phyloP scores from a whole-genome alignment of 2,329 filamentous ascomycete species.

The Colletotrichum tanaceti region DNA sequence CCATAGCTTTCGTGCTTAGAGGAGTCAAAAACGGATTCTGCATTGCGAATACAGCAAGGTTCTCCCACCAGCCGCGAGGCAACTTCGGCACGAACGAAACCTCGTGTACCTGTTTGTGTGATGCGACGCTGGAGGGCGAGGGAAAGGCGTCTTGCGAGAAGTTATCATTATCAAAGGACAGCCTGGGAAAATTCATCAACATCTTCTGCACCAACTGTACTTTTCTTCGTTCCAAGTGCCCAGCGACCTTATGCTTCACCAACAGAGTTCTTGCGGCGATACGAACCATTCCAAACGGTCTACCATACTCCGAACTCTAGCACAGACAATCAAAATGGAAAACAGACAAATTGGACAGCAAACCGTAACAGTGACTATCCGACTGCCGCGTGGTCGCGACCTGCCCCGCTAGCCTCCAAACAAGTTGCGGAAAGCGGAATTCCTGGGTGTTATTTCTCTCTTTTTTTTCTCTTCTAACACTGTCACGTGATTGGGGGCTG shows the following conservation, averaged over 20 bases:
- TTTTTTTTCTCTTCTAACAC: too few species aligned
- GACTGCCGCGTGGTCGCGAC: neutral
- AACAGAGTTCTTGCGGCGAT: neutral
- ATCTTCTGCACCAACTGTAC: slow-evolving; percentile 10
- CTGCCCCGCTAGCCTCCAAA: slow-evolving; percentile 5
- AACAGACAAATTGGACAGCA: too few species aligned
- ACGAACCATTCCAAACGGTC: too few species aligned
- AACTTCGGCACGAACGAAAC: slow-evolving; percentile 25
- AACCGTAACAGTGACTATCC: neutral
- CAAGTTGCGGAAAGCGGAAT: neutral
- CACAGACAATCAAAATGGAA: too few species aligned
- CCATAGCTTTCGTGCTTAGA: slow-evolving; percentile 42
- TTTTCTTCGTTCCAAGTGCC: neutral
- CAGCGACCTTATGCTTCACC: neutral
- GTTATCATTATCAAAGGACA: slow-evolving; percentile 23
- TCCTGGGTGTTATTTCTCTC: too few species aligned
- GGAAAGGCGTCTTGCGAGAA: slow-evolving; percentile 18
- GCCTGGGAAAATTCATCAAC: slow-evolving; percentile 9
- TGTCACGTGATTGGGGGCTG: slow-evolving; percentile 5
- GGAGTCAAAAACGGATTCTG: slow-evolving; percentile 44
- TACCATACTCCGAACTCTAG: neutral
- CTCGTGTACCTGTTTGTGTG: slow-evolving; percentile 30
- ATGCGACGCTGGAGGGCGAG: slow-evolving; percentile 26
- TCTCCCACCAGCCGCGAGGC: slow-evolving; percentile 40
- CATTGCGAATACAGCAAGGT: slow-evolving; percentile 43